Base-by-base conservation (phyloP, 2,329 filamentous ascomycete species). In the Cytospora leucostoma region DNA sequence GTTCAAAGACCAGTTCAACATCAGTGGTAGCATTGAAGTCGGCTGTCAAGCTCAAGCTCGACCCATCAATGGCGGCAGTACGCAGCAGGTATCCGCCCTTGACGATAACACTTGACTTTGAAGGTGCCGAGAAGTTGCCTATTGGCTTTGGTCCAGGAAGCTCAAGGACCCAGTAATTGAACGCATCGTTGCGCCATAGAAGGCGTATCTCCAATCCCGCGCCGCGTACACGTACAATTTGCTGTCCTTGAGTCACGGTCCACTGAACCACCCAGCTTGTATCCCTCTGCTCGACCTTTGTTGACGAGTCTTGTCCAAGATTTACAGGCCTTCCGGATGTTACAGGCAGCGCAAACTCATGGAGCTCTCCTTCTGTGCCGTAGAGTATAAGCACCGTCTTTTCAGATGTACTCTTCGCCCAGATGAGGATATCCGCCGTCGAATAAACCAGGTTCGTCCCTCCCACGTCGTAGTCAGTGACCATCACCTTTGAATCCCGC, bases 11-110 rank as follows among this genome's bases (percentile, higher is more conserved):
- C 27, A 93, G 78, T 68, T 92, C 89, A 13, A 94, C 74, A 0
- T 82, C 70, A 0, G 87, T 86, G 0, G 89, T 91, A 0, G 80
- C 74, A 68, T 93, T 93, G 67, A 93, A 80, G 70, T 94, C 91
- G 4, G 88, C 90, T 5, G 82, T 83, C 2, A 94, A 72, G 12
- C 82, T 78, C 4, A 94, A 77, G 1, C 80, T 80, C 19, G 76
- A 77, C 4, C 80, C 84, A 6, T 82, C 69, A 0, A 89, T 71
- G 2, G 80, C 79, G 0, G 86, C 86, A 0, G 82, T 84, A 7
- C 88, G 83, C 49, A 89, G 71, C 0, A 91, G 79, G 70, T 91
- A 89, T 7, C 85, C 84, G 0, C 84, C 87, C 66, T 87, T 84
- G 62, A 88, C 73, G 50, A 91, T 85, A n/a, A 89, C 3, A 74